phyloP scores from a whole-genome alignment of 495 filamentous ascomycete genomes.

The Echria macrotheca region DNA sequence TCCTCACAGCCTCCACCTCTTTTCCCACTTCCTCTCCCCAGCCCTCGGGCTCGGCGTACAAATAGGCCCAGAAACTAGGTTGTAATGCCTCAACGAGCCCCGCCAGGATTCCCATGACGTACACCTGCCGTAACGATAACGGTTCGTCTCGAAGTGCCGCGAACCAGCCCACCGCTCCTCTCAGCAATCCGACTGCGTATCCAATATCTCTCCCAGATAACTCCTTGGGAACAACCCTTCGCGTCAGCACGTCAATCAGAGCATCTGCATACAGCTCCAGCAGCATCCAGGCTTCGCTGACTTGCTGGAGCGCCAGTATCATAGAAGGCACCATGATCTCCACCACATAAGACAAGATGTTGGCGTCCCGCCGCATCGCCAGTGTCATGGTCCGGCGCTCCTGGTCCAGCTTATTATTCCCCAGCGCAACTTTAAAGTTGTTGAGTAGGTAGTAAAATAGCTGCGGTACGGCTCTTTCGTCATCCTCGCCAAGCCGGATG shows the following conservation, averaged over 20 bases:
- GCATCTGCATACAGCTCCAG: slow-evolving; percentile 36
- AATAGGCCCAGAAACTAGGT: slow-evolving; percentile 12
- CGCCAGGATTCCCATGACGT: background rate
- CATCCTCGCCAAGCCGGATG: slow-evolving; percentile 38
- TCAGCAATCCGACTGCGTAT: slow-evolving; percentile 19
- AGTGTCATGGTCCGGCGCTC: slow-evolving; percentile 35
- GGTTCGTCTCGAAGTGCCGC: background rate
- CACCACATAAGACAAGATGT: slow-evolving; percentile 40
- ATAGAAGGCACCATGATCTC: slow-evolving; percentile 40
- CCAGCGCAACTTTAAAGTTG: slow-evolving; percentile 46
- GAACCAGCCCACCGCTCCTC: slow-evolving; percentile 17
- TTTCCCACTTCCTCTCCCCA: background rate
- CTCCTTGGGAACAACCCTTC: slow-evolving; percentile 12
- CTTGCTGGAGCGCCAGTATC: slow-evolving; percentile 21
- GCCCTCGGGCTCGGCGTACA: slow-evolving; percentile 10
- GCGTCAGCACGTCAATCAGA: background rate
- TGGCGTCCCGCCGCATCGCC: slow-evolving; percentile 32
- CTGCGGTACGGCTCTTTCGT: slow-evolving; percentile 34
- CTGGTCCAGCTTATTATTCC: slow-evolving; percentile 32
- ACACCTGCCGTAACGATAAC: background rate
- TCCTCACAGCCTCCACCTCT: background rate
- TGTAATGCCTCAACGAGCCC: slow-evolving; percentile 1
- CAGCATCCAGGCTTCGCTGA: slow-evolving; percentile 28
- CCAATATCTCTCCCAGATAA: no score
- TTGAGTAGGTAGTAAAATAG: slow-evolving; percentile 47